Evolutionary conservation across 768 basidiomycete genomes (phyloP).

Genomic region (Boletus vermiculosoides): DNA sequence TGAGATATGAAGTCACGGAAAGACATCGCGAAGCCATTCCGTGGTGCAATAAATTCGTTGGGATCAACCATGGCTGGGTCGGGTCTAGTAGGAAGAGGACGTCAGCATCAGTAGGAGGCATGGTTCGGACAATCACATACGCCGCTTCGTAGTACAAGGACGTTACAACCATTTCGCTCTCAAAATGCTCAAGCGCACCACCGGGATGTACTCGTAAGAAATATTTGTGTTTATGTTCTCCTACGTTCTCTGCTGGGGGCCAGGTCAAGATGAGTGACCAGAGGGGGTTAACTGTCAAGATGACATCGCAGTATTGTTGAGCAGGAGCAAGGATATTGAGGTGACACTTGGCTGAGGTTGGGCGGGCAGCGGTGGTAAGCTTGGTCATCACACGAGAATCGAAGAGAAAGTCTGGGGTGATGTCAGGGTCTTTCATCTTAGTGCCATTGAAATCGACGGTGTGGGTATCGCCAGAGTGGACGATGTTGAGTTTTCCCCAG

Average conservation of each 20-base stretch:
- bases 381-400: slow-evolving; percentile 78
- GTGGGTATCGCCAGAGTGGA: slow-evolving; percentile 75
- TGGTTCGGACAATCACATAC: slow-evolving; percentile 42
- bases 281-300: slow-evolving; percentile 63
- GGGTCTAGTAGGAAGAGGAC: slow-evolving; percentile 49
- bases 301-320: slow-evolving; percentile 78
- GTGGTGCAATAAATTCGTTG: slow-evolving; percentile 72
- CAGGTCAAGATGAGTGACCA: slow-evolving; percentile 78
- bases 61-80: slow-evolving; percentile 77
- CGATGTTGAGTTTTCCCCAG: slow-evolving; percentile 85
- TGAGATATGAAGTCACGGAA: slow-evolving; percentile 79
- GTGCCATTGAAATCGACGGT: slow-evolving; percentile 83
- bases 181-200: slow-evolving; percentile 84
- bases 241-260: slow-evolving; percentile 71
- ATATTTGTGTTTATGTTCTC: slow-evolving; percentile 75
- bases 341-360: slow-evolving; percentile 72
- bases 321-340: slow-evolving; percentile 71
- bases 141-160: slow-evolving; percentile 84
- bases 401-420: slow-evolving; percentile 66
- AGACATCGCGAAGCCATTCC: slow-evolving; percentile 85
- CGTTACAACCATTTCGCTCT: slow-evolving; percentile 75
- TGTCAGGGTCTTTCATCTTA: slow-evolving; percentile 61
- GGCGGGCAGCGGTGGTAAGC: slow-evolving; percentile 71
- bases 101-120: background rate
- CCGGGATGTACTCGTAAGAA: slow-evolving; percentile 82